Percentiles rank a stretch among this genome's conserved stretches.
phyloP scores from a whole-genome alignment of 2,329 filamentous ascomycete species.

The Magnaporthiopsis poae region DNA sequence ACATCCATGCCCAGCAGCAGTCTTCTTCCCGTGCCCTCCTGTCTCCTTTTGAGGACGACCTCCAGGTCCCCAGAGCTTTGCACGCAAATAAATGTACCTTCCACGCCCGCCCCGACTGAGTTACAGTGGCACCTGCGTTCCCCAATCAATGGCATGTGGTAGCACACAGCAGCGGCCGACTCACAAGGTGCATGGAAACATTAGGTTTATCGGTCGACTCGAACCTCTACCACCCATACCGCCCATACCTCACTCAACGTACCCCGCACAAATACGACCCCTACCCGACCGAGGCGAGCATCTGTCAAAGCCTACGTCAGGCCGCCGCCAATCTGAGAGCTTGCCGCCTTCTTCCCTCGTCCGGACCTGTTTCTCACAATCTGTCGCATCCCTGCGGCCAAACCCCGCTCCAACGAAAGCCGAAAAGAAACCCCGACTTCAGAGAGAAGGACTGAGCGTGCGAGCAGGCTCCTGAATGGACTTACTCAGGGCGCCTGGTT shows the following conservation, averaged over 20 bases:
- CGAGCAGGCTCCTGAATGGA: slow-evolving; percentile 6
- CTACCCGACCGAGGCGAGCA: not conserved
- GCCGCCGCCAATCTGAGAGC: not conserved
- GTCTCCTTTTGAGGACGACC: not conserved
- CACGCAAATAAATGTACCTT: not conserved
- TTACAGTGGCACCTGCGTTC: not conserved
- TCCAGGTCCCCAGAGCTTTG: not conserved
- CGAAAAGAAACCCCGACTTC: not conserved
- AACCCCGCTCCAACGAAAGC: not conserved
- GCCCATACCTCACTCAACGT: not conserved
- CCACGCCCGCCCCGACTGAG: not conserved
- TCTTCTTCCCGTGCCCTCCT: not conserved
- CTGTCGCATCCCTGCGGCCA: not conserved
- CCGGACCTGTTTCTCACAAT: not conserved
- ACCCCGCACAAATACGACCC: not conserved
- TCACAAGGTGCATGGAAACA: not conserved
- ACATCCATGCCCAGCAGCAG: not conserved
- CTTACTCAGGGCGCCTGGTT: slow-evolving; percentile 3
- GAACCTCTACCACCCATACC: not conserved
- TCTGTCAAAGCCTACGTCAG: not conserved
- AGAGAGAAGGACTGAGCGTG: not conserved
- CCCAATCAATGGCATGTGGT: not conserved
- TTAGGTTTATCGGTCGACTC: not conserved
- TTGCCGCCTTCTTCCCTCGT: not conserved
- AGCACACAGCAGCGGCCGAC: not conserved